Evolutionary conservation across 2,329 filamentous ascomycete species (phyloP).

Genomic region (Aspergillus tubingensis): DNA sequence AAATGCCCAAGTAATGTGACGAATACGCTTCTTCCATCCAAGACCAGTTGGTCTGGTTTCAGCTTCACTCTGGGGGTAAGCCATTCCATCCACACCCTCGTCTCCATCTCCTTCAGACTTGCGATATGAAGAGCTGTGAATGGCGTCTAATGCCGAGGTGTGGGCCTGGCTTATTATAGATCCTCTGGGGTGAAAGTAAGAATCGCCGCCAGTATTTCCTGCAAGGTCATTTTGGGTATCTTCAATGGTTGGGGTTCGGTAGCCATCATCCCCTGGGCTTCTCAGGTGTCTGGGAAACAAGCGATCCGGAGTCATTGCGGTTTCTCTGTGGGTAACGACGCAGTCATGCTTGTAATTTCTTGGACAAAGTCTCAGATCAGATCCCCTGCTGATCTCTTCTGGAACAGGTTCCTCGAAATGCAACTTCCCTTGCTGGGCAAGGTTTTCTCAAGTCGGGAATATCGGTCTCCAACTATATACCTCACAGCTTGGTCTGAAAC

Average conservation of each 20-base stretch:
- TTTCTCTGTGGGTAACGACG: background rate
- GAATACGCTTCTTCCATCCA: conserved; percentile 57
- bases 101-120: conserved; percentile 18
- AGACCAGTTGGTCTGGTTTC: conserved; percentile 32
- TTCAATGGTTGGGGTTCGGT: conserved; percentile 49
- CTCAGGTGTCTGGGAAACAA: conserved; percentile 37
- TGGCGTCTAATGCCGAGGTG: conserved; percentile 31
- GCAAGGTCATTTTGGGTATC: conserved; percentile 38
- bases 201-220: conserved; percentile 13
- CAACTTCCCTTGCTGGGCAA: background rate
- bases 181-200: conserved; percentile 14
- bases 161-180: conserved; percentile 27
- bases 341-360: background rate
- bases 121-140: conserved; percentile 26
- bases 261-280: conserved; percentile 46
- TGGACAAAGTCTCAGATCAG: background rate
- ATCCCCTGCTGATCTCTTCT: background rate
- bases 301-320: conserved; percentile 23
- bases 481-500: background rate
- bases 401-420: background rate
- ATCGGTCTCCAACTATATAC: too few species aligned
- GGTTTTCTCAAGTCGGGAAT: background rate
- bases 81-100: conserved; percentile 15
- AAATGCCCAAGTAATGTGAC: conserved; percentile 74
- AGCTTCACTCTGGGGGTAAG: conserved; percentile 15